Percentiles rank a stretch among this genome's conserved stretches.
Conservation (phyloP, 495 filamentous ascomycete genomes). For the Hamigera avellanea region DNA sequence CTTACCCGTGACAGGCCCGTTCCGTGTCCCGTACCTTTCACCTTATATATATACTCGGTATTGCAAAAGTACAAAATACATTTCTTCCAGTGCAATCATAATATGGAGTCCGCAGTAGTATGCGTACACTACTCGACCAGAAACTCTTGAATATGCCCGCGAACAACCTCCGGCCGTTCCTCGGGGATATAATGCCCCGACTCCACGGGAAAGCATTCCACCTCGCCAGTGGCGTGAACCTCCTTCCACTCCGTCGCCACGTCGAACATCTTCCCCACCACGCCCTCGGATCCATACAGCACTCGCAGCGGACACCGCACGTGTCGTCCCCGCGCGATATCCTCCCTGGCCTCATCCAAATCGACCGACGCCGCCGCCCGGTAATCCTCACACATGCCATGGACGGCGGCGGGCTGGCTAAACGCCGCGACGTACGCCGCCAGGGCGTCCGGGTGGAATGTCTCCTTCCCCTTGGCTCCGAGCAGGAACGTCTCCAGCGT, state of each 20-base stretch:
- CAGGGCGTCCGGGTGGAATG: constrained; percentile 10
- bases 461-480: constrained; percentile 3
- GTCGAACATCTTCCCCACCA: constrained; percentile 24
- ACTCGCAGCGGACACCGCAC: constrained; percentile 25
- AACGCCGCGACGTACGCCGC: constrained; percentile 17
- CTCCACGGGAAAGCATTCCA: constrained; percentile 18
- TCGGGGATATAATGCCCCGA: constrained; percentile 32
- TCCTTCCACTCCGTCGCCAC: constrained; percentile 20
- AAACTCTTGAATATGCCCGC: constrained; percentile 18
- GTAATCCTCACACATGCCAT: constrained; percentile 34
- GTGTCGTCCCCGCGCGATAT: constrained; percentile 14
- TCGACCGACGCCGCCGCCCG: constrained; percentile 23
- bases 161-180: constrained; percentile 21
- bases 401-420: constrained; percentile 12
- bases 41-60: no score
- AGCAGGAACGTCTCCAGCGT: constrained; percentile 15
- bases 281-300: constrained; percentile 21
- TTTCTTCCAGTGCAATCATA: no score
- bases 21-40: no score
- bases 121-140: constrained; percentile 10
- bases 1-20: no score
- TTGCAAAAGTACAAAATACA: no score
- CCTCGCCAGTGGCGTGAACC: constrained; percentile 11
- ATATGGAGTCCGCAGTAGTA: no score
- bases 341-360: constrained; percentile 21